A percentile compares a stretch with the other conserved stretches of the same genome.
These are phyloP conservation scores for Rhizopus delemar DNA, from an alignment of 371 early-diverging fungal species.

Conservation along the genomic window DNA sequence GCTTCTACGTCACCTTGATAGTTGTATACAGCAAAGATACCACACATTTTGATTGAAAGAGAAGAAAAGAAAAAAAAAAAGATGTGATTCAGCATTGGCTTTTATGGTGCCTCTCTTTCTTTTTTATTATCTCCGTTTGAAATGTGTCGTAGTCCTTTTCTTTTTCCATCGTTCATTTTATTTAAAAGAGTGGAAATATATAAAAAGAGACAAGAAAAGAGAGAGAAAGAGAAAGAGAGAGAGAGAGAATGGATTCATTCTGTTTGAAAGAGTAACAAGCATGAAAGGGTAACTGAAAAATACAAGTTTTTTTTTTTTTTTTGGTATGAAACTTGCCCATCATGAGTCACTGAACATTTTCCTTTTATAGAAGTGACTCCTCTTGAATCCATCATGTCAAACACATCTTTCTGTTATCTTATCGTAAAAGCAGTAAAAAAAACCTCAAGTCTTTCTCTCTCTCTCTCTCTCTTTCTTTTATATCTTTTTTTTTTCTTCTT, in stretches of 20 bases:
- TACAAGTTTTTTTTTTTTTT: no score
- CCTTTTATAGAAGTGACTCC: constrained; percentile 5
- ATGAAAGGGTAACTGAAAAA: no score
- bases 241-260: no score
- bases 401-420: not conserved
- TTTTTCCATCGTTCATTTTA: no score
- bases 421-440: not conserved
- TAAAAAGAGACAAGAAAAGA: no score
- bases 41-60: constrained; percentile 74
- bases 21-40: constrained; percentile 92
- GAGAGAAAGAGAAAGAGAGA: no score
- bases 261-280: no score
- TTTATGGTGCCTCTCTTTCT: not conserved
- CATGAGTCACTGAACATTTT: constrained; percentile 2
- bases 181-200: no score
- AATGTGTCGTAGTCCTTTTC: no score
- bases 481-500: no score
- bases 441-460: no score
- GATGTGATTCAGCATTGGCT: not conserved
- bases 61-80: not conserved
- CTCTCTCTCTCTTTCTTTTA: no score
- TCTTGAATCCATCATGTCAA: not conserved
- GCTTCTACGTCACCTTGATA: constrained; percentile 74
- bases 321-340: not conserved
- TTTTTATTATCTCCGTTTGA: not conserved